Evolutionary conservation across 768 basidiomycete species (phyloP).

Genomic region (Termitomyces titanicus): DNA sequence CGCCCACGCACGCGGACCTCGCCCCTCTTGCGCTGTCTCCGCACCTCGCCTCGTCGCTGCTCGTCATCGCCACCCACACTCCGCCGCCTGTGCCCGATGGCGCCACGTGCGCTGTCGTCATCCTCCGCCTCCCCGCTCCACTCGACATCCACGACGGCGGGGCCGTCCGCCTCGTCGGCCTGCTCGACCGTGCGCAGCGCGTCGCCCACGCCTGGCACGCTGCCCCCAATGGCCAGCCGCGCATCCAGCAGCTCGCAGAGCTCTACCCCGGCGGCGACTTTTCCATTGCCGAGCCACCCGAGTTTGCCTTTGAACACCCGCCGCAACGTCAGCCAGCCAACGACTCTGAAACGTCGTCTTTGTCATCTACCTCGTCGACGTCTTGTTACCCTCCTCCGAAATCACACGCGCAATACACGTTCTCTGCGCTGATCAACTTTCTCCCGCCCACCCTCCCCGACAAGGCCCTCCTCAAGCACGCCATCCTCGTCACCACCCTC

Average conservation of each 20-base stretch:
- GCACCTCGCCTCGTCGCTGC: constrained; percentile 27
- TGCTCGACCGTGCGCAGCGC: constrained; percentile 37
- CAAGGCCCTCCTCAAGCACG: constrained; percentile 39
- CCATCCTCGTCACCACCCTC: constrained; percentile 41
- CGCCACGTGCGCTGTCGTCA: constrained; percentile 21
- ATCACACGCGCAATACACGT: too few species aligned
- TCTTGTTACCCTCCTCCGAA: too few species aligned
- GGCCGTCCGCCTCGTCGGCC: constrained; percentile 36
- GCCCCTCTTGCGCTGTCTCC: constrained; percentile 32
- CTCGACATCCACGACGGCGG: constrained; percentile 31
- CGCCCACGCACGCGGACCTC: constrained; percentile 31
- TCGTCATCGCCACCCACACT: constrained; percentile 39
- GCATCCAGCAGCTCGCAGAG: constrained; percentile 32
- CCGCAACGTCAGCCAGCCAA: too few species aligned
- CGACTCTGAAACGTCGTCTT: constrained; percentile 1
- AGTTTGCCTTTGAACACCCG: constrained; percentile 11
- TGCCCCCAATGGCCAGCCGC: constrained; percentile 6
- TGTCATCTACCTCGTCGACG: background rate
- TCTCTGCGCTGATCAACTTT: constrained; percentile 43
- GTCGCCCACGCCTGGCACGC: constrained; percentile 29
- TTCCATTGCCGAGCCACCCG: constrained; percentile 20
- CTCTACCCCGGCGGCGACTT: constrained; percentile 31
- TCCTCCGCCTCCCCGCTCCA: constrained; percentile 31
- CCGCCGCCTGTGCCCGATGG: constrained; percentile 25
- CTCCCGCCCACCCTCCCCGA: constrained; percentile 35